Evolutionary conservation across 2,329 filamentous ascomycete species (phyloP).

Genomic region (Fusarium sterilihyphosum): DNA sequence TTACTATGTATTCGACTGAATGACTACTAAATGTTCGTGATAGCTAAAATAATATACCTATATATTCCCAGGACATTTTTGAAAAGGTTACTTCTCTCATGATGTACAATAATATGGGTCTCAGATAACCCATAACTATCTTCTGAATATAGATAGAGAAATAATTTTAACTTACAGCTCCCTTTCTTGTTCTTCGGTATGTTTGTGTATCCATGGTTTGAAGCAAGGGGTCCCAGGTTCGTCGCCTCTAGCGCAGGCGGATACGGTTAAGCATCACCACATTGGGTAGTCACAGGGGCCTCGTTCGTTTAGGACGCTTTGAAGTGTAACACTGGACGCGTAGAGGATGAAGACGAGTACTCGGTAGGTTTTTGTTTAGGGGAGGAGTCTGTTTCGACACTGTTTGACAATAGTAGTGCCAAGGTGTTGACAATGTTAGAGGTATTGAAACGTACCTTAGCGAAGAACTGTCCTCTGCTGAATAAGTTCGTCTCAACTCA

Average conservation of each 20-base stretch:
- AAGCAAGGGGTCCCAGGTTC: conserved; percentile 28
- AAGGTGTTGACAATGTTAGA: background rate
- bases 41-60: background rate
- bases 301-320: conserved; percentile 14
- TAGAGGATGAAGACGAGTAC: conserved; percentile 14
- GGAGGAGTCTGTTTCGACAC: conserved; percentile 26
- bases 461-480: background rate
- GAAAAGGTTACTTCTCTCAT: background rate
- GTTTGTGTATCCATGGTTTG: conserved; percentile 17
- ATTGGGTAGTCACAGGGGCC: conserved; percentile 29
- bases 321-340: conserved; percentile 28
- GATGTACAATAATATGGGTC: background rate
- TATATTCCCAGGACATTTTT: background rate
- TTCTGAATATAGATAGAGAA: background rate
- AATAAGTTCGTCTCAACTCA: conserved; percentile 11
- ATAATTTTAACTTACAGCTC: background rate
- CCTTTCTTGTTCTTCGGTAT: background rate
- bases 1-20: background rate
- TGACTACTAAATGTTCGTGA: background rate
- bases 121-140: background rate
- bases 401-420: conserved; percentile 19
- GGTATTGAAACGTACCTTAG: background rate
- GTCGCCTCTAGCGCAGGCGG: conserved; percentile 34
- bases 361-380: conserved; percentile 5
- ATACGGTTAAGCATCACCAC: conserved; percentile 38